These are phyloP conservation scores for Ocimum tenuiflorum DNA, from an alignment of 257 asterid genomes.

Conservation along the genomic window DNA sequence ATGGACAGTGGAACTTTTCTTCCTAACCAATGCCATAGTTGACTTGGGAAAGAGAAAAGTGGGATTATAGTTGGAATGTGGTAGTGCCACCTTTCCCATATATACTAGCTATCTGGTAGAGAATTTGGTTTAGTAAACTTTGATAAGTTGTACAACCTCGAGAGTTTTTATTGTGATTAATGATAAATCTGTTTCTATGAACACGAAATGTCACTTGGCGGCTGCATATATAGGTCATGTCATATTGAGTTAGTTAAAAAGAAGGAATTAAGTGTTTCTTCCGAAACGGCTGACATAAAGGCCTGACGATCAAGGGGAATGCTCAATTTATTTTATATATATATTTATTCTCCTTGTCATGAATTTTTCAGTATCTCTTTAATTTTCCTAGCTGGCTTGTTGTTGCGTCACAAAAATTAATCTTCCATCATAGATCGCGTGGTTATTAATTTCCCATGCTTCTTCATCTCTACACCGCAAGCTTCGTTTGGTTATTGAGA, in stretches of 20 bases:
- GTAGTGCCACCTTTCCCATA: constrained; percentile 14
- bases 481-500: no score
- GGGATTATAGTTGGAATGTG: constrained; percentile 7
- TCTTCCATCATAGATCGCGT: no score
- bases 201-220: neutral
- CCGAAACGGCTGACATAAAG: neutral
- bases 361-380: no score
- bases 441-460: no score
- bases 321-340: neutral
- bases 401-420: no score
- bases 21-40: constrained; percentile 19
- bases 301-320: neutral
- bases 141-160: neutral
- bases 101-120: neutral
- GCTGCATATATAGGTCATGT: neutral
- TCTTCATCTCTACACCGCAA: no score
- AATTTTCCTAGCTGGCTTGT: no score
- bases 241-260: neutral
- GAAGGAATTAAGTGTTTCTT: no score
- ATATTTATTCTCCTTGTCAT: no score
- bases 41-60: constrained; percentile 18
- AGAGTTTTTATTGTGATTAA: neutral
- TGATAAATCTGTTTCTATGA: neutral
- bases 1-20: constrained; percentile 10
- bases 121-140: no score